phyloP scores from a whole-genome alignment of 192 early-diverging fungal species.

The Dimargaris cristalligena region DNA sequence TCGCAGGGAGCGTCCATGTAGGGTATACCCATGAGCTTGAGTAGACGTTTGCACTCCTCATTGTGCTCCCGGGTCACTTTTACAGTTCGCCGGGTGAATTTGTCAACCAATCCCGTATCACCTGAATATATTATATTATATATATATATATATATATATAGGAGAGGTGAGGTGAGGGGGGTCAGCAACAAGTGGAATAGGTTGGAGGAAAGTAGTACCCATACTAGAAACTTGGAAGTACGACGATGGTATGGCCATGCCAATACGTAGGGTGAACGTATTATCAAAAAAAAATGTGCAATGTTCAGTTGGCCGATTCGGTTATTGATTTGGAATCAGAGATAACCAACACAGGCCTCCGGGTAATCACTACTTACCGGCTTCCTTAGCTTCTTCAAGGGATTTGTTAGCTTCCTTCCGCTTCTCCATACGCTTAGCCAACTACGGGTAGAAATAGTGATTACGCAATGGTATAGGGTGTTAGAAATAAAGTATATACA shows the following conservation, averaged over 20 bases:
- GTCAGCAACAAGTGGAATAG: too few relatives aligned
- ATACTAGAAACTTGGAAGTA: too few relatives aligned
- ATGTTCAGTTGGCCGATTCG: too few relatives aligned
- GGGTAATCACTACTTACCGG: conserved; percentile 24
- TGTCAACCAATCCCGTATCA: conserved; percentile 61
- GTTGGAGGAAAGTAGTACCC: too few relatives aligned
- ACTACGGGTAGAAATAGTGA: conserved; percentile 15
- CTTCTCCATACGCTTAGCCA: conserved; percentile 53
- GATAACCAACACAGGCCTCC: too few relatives aligned
- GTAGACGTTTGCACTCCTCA: conserved; percentile 71
- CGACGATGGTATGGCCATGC: too few relatives aligned
- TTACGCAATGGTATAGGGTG: background rate
- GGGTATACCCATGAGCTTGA: conserved; percentile 88
- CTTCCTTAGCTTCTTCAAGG: conserved; percentile 54
- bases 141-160: too few relatives aligned
- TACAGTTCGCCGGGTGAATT: conserved; percentile 73
- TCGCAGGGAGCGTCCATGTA: conserved; percentile 88
- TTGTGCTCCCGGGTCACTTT: conserved; percentile 91
- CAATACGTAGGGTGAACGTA: too few relatives aligned
- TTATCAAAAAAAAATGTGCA: too few relatives aligned
- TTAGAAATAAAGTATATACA: conserved; percentile 9
- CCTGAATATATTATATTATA: too few relatives aligned
- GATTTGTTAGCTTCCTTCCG: conserved; percentile 51
- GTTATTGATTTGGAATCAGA: too few relatives aligned
- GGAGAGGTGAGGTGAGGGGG: too few relatives aligned